Base-by-base conservation (phyloP, 352 stramenopile species). In the Aphanomyces stellatus region DNA sequence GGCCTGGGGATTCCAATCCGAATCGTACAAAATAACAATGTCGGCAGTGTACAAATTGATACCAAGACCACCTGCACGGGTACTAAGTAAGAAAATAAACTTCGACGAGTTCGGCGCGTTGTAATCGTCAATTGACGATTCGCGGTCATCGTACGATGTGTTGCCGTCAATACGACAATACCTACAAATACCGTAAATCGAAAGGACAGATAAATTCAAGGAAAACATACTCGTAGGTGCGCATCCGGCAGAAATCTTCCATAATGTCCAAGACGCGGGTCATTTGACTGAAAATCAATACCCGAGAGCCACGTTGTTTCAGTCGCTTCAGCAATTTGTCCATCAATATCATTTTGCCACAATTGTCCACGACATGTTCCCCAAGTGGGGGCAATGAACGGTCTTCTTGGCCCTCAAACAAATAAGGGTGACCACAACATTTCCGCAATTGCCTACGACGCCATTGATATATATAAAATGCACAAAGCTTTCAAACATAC, bases 11-110 rank as follows among this genome's bases (percentile, higher is more conserved):
- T 99, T 99, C 96, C 96, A 99, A 71, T 99, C 96, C 46, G 81
- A 96, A 74, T 99, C 96, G 72, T 98, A 99, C 22, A 99, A 72
- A 75, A 99, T 98, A 8, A 99, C 97, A 61, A 98, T 90, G 76
- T 99, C 97, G 19, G 97, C 98, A 17, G 96, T 99, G 73, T 98
- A 96, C 67, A 99, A 78, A 74, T 99, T 99, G 73, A 99, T 99
- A 64, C 96, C 96, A n/a, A 99, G 81, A 53, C 96, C 96, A 67
- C 96, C 97, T 22, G 93, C 95, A 25, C 95, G 85, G 19, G 97
- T 99, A n/a, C 90, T 98, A 51, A 99, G 83, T 35, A 99, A 72
- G 67, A 99, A 99, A 33, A 99, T 72, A 71, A 99, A 99, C 78
- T 98, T 98, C 30, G 85, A 90, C 49, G 92, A 98, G 69, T 98